Conservation (phyloP, 345 rosid species). For the Lagerstroemia speciosa region DNA sequence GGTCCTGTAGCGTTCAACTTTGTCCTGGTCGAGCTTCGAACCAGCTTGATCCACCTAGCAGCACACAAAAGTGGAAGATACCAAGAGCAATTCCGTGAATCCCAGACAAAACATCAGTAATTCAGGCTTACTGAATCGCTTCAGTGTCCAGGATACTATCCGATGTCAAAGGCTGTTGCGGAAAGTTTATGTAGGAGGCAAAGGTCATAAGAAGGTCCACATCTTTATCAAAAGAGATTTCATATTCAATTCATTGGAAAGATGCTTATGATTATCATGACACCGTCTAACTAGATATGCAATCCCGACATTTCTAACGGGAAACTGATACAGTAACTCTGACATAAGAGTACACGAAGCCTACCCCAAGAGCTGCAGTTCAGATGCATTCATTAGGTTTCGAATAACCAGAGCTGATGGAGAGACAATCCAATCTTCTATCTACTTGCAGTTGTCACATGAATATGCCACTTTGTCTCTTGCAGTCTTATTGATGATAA, state of each 20-base stretch:
- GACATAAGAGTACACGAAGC: not conserved
- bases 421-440: not conserved
- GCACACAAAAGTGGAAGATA: too few relatives aligned
- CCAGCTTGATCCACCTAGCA: too few relatives aligned
- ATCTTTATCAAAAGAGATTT: too few relatives aligned
- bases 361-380: not conserved
- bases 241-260: too few relatives aligned
- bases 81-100: not conserved
- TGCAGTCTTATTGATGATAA: conserved; percentile 25
- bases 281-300: too few relatives aligned
- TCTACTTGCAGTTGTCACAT: not conserved
- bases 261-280: too few relatives aligned
- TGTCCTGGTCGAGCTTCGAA: not conserved
- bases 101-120: not conserved
- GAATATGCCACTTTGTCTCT: conserved; percentile 11
- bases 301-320: too few relatives aligned
- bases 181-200: too few relatives aligned
- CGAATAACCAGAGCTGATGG: not conserved
- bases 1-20: not conserved
- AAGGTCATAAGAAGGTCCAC: too few relatives aligned
- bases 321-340: not conserved
- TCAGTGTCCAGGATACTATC: not conserved
- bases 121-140: too few relatives aligned
- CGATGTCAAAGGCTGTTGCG: too few relatives aligned
- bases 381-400: not conserved